Percentiles rank a stretch among this genome's conserved stretches.
phyloP scores from a whole-genome alignment of 192 early-diverging fungal genomes.

The Coemansia sp. region DNA sequence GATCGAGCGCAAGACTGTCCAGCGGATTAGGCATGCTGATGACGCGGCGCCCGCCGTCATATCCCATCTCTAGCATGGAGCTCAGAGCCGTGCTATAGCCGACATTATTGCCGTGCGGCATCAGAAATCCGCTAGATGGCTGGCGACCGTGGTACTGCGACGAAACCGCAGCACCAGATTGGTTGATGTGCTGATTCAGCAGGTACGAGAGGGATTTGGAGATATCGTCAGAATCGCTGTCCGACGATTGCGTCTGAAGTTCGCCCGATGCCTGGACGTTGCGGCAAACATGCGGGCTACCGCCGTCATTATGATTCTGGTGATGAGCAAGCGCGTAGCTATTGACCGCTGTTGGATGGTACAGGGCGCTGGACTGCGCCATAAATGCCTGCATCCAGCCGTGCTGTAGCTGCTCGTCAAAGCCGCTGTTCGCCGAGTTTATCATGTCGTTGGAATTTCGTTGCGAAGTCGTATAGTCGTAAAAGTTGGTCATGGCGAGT shows the following conservation, averaged over 20 bases:
- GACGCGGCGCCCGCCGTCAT: conserved; percentile 39
- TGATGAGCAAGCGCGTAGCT: background rate
- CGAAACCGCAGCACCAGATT: background rate
- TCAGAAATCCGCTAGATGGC: background rate
- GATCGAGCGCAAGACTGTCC: conserved; percentile 46
- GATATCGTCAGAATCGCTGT: conserved; percentile 47
- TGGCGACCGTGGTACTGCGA: conserved; percentile 1
- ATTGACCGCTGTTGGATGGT: background rate
- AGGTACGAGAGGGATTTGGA: conserved; percentile 40
- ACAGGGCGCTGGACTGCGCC: conserved; percentile 8
- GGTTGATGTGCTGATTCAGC: conserved; percentile 31
- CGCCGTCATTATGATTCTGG: background rate
- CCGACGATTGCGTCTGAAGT: conserved; percentile 11
- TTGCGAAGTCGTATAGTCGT: background rate
- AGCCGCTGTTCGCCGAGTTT: background rate
- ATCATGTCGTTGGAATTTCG: background rate
- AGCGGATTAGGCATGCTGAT: conserved; percentile 57
- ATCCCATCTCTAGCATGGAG: conserved; percentile 39
- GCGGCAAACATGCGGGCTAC: background rate
- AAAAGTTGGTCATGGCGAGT: background rate
- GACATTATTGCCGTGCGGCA: background rate
- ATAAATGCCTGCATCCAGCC: conserved; percentile 43
- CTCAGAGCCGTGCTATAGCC: conserved; percentile 13
- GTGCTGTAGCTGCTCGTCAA: conserved; percentile 1
- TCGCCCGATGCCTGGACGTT: background rate